Evolutionary conservation across 768 basidiomycete species (phyloP), one percentile per base, ranked within the genome.

Genomic region (Hydnomerulius pinastri): DNA sequence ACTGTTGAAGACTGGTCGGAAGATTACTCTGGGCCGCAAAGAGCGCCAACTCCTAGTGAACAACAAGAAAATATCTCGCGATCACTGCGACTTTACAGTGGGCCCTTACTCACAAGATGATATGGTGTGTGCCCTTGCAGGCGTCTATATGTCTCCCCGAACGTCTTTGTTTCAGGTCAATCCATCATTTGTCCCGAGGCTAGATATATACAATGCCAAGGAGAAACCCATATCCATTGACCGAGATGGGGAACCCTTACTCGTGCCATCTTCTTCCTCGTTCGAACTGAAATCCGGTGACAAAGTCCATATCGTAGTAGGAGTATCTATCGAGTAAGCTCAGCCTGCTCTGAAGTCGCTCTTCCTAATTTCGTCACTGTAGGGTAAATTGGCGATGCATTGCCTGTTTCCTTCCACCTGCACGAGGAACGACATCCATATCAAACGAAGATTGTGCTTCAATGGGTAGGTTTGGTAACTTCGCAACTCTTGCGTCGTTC

Each of bases 51-150:
- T 91, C 2, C 24, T 74, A 4, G 68, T 90, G 39, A 77, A 77
- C 51, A 76, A 74, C 69, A 83, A 82, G 60, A 85, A 81, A 61
- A 74, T 92, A 39, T 90, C 88, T 0, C 73, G 76, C 24, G 70
- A 79, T 18, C 83, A 87, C 54, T 82, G 80, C 41, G 66, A 74
- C 41, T 78, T 91, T 48, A 67, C 70, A 5, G 82, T 90, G 4
- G 83, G 75, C 1, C 54, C 69, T 4, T 85, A 75, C 46, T 67
- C 77, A 1, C 55, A 62, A 12, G 79, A 82, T 32, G 76, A 87
- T 50, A 74, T 76, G 51, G 88, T 89, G 60, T 51, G 85, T 51
- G 17, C n/a, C 48, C 32, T n/a, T 21, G 21, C 27, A 7, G 38
- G 42, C n/a, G 1, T 25, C 18, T 27, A 11, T 25, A 28, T 25